These are phyloP conservation scores for Verbena officinalis DNA, from an alignment of 257 asterid species.

Conservation along the genomic window DNA sequence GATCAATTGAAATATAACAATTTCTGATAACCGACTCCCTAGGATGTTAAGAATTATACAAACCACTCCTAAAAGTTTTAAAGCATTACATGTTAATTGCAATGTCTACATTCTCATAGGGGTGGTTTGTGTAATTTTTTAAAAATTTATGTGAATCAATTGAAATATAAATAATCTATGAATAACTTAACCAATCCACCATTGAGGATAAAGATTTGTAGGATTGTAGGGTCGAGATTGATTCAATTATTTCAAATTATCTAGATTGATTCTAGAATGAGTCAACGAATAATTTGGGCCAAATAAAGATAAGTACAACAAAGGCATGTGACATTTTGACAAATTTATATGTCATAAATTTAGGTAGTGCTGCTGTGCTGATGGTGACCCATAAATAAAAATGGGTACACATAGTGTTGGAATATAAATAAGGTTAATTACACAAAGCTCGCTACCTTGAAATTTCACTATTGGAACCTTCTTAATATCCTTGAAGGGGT, in stretches of 20 bases:
- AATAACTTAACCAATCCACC: slow-evolving; percentile 11
- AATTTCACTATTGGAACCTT: no score
- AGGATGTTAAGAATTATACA: no score
- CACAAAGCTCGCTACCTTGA: no score
- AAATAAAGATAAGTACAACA: not conserved
- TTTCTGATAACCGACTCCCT: no score
- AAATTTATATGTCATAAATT: not conserved
- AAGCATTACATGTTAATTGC: no score
- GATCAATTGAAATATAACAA: no score
- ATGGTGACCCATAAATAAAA: slow-evolving; percentile 2
- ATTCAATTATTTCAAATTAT: slow-evolving; percentile 6
- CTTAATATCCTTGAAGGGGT: no score
- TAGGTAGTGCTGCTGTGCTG: not conserved
- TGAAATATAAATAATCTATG: not conserved
- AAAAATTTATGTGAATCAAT: not conserved
- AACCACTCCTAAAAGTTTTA: no score
- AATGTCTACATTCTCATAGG: no score
- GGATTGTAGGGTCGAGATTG: not conserved
- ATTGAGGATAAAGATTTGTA: not conserved
- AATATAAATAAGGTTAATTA: no score
- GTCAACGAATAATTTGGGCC: not conserved
- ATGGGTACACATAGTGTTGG: no score
- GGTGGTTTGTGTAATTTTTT: no score
- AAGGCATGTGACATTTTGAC: not conserved
- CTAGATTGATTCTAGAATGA: not conserved